These are phyloP conservation scores for Papilionanthe hybrid DNA, from an alignment of 116 monocot genomes.

Conservation along the genomic window DNA sequence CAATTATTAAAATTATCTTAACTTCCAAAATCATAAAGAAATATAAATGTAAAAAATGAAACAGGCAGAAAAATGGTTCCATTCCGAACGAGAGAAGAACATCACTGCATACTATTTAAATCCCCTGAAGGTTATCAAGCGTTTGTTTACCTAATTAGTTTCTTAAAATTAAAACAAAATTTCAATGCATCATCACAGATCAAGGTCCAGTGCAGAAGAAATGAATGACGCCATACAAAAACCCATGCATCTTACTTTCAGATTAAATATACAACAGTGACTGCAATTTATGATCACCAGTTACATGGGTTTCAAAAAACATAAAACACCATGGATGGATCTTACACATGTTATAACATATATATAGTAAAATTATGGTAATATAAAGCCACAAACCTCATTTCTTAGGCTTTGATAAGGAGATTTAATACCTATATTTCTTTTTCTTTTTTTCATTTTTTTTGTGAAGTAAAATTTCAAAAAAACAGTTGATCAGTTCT, in stretches of 20 bases:
- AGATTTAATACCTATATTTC: not conserved
- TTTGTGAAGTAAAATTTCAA: not conserved
- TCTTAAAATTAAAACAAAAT: no score
- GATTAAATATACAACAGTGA: not conserved
- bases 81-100: no score
- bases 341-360: not conserved
- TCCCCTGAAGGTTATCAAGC: no score
- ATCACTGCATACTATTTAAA: no score
- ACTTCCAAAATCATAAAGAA: no score
- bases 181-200: no score
- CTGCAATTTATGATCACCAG: slow-evolving; percentile 8
- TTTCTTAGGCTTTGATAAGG: not conserved
- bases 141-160: no score
- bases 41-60: no score
- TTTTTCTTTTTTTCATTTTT: slow-evolving; percentile 4
- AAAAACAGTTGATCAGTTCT: not conserved
- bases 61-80: no score
- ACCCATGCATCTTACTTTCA: not conserved
- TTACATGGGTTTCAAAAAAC: slow-evolving; percentile 22
- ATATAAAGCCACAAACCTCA: not conserved
- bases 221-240: no score
- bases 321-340: slow-evolving; percentile 26
- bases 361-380: not conserved
- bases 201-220: no score
- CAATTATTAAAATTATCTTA: no score